Evolutionary conservation across 768 basidiomycete species (phyloP).

Genomic region (Clavaria fumosa): DNA sequence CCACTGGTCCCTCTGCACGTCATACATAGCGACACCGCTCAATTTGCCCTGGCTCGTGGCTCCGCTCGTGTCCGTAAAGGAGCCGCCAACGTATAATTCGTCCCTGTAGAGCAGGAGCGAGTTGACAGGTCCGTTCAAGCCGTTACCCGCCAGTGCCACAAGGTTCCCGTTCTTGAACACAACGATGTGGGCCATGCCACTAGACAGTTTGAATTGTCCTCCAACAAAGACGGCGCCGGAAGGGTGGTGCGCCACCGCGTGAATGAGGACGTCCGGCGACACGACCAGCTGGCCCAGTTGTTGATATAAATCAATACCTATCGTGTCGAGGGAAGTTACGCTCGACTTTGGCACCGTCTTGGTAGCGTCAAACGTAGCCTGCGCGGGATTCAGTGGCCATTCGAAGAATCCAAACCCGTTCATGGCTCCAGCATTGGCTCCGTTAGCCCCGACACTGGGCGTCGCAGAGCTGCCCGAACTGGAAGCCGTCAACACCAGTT

Average conservation of each 20-base stretch:
- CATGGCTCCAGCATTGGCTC: slow-evolving; percentile 22
- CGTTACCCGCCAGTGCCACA: slow-evolving; percentile 38
- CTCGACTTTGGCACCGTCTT: slow-evolving; percentile 48
- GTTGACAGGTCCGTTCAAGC: slow-evolving; percentile 68
- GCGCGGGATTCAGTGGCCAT: slow-evolving; percentile 47
- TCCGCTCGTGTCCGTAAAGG: slow-evolving; percentile 56
- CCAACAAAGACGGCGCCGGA: slow-evolving; percentile 58
- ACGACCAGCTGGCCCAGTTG: slow-evolving; percentile 39
- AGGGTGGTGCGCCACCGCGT: slow-evolving; percentile 46
- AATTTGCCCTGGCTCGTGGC: slow-evolving; percentile 38
- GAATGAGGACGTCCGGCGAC: slow-evolving; percentile 25
- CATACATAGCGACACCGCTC: slow-evolving; percentile 53
- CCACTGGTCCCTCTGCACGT: slow-evolving; percentile 54
- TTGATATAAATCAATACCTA: slow-evolving; percentile 46
- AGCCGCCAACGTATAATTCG: slow-evolving; percentile 72
- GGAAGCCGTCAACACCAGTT: slow-evolving; percentile 59
- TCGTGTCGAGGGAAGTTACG: slow-evolving; percentile 47
- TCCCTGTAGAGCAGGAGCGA: slow-evolving; percentile 49
- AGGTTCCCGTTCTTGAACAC: slow-evolving; percentile 48
- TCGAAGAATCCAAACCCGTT: slow-evolving; percentile 79
- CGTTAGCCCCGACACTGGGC: slow-evolving; percentile 18
- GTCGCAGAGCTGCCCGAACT: slow-evolving; percentile 35
- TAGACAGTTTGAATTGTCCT: slow-evolving; percentile 55
- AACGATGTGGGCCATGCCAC: slow-evolving; percentile 56
- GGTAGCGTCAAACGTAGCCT: slow-evolving; percentile 41